Base-by-base conservation (phyloP, 371 early-diverging fungal species). In the Mortierella sp. region DNA sequence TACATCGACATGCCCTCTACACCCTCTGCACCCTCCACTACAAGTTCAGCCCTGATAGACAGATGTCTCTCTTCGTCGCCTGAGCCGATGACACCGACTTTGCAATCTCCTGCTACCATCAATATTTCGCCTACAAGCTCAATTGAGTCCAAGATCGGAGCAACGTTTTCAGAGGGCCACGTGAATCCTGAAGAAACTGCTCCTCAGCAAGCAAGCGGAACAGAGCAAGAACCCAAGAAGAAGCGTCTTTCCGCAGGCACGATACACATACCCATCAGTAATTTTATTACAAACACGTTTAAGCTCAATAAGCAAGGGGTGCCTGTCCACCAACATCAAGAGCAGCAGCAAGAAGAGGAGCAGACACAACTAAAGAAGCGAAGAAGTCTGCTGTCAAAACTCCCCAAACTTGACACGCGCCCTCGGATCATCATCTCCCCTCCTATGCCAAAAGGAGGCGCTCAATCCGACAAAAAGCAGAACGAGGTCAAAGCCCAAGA, bases 261-360 rank as follows among this genome's bases (percentile, higher is more conserved):
- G 11, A 19, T 72, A 9, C 65, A 64, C 12, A 30, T 56, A 37
- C 70, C 70, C 11, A 63, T 70, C 28, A 58, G 72, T n/a, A 26
- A 60, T 17, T 73, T 73, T 59, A 19, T 73, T 9, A 48, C 64
- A 27, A 67, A 48, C 56, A 43, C 75, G 8, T 73, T 73, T 46
- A 52, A 62, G 9, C 47, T 54, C 34, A 68, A 56, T 26, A 49
- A 46, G 21, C 49, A 57, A 41, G 55, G 17, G 17, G 39, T 31
- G 55, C 0, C 46, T 23, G 14, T 48, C n/a, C 56, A 39, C 26
- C 11, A 21, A 28, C 61, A 42, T 23, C 54, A 57, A 15, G 27
- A 24, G 39, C 56, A 55, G 62, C 31, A 52, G 3, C 26, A 48
- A 17, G 3, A 4, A 19, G 2, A 43, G 7, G 44, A 56, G 32